Base-by-base conservation (phyloP, 441 rosid species). In the Dalechampia spathulata region DNA sequence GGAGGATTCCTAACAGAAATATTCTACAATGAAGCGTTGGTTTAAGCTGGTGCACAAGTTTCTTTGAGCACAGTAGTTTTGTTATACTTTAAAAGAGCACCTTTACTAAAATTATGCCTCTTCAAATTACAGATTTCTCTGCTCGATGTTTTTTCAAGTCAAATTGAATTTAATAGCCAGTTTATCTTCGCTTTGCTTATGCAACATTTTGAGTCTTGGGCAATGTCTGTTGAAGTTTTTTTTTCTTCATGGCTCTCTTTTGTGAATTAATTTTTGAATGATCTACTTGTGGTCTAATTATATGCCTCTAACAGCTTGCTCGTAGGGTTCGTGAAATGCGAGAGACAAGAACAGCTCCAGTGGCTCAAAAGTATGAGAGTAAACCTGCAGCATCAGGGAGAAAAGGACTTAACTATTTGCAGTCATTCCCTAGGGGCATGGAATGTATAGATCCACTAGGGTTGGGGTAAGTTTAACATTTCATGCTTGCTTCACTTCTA, bases 241-340 rank as follows among this genome's bases (percentile, higher is more conserved):
- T 17, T 13, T 32, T 13, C 13, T 7, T n/a, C 20, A 4, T 57
- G 20, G 22, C 4, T 13, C 34, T 30, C 34, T 30, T 47, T 26
- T 58, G 9, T 37, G 34, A 20, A n/a, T n/a, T n/a, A n/a, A n/a
- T n/a, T n/a, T n/a, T n/a, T n/a, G n/a, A n/a, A n/a, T n/a, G n/a
- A n/a, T n/a, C n/a, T n/a, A n/a, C n/a, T n/a, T n/a, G n/a, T n/a
- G n/a, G n/a, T n/a, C n/a, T 37, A 52, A 25, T 19, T 52, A 42
- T 61, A 22, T 49, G 71, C 48, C 55, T 64, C 23, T 61, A 61
- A 59, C 74, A 92, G 99, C 99, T 93, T 72, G 76, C 87, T 39
- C 89, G 96, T 52, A 81, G 96, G 50, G 95, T 93, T 59, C 95
- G 99, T 56, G 97, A 79, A 34, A 93, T 93, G 99, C 74, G 97